Evolutionary conservation across 805 yeast genomes (phyloP), one percentile per base, ranked within the genome.

Genomic region (Candida endomychidarum): DNA sequence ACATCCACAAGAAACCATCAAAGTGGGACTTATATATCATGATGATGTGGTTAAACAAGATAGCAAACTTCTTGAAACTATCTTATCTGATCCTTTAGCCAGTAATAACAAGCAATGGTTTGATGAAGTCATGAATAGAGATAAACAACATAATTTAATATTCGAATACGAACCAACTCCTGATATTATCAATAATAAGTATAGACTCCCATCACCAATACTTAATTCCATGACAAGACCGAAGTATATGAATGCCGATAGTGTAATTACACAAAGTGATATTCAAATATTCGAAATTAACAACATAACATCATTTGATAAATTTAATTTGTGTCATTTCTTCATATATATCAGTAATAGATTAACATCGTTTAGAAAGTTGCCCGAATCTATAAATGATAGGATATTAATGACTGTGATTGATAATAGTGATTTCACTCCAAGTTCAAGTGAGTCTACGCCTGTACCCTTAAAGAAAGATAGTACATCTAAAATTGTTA

Each of bases 81-180:
- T 69, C 8, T 52, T 69, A 27, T 67, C 74, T 1, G 74, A 69
- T 41, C 75, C 75, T 5, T 53, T 69, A 36, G 57, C 74, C 10
- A 51, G 47, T 9, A 49, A 48, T 9, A 65, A 61, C 42, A 42
- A 51, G 16, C n/a, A 23, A 10, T 65, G 73, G 73, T 63, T 59
- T 18, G 34, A 52, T n/a, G 34, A 46, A 19, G 42, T 69, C 4
- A 48, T 30, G 6, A 31, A 37, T 3, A 52, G 74, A 32, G 20
- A 50, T 14, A 41, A 52, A 8, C 21, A 38, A 1, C 40, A 42
- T 8, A 58, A 53, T 31, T 56, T 56, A 37, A 37, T 38, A 8
- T 58, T 66, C 36, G 33, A 37, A 5, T 58, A 50, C 26, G 38
- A 26, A 11, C 42, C 28, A 6, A 26, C 6, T 10, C 15, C 16